A percentile compares a stretch with the other conserved stretches of the same genome.
Evolutionary conservation across 371 early-diverging fungal genomes (phyloP).

Genomic region (Rhizopus sp.): DNA sequence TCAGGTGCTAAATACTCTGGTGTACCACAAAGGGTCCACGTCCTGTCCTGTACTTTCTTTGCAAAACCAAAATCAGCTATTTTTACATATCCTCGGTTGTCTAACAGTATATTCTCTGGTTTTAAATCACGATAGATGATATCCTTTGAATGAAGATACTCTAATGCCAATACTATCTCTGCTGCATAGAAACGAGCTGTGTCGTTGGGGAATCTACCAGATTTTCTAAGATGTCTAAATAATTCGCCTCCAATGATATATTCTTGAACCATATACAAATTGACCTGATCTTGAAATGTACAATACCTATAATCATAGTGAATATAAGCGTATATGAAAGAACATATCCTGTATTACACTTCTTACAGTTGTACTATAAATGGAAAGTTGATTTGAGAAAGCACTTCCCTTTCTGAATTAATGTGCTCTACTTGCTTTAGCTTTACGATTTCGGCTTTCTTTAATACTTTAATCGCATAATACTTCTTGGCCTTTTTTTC

Average conservation of each 20-base stretch:
- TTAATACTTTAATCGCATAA: slow-evolving; percentile 94
- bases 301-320: slow-evolving; percentile 50
- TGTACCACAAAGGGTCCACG: slow-evolving; percentile 98
- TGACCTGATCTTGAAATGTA: slow-evolving; percentile 89
- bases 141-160: slow-evolving; percentile 90
- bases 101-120: slow-evolving; percentile 94
- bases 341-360: slow-evolving; percentile 38
- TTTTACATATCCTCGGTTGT: slow-evolving; percentile 92
- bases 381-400: slow-evolving; percentile 86
- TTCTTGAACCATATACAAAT: slow-evolving; percentile 95
- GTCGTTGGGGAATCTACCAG: slow-evolving; percentile 87
- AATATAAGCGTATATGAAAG: slow-evolving; percentile 54
- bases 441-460: slow-evolving; percentile 89
- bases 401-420: slow-evolving; percentile 92
- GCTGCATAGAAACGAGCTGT: slow-evolving; percentile 86
- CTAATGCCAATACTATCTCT: slow-evolving; percentile 79
- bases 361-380: slow-evolving; percentile 92
- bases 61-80: slow-evolving; percentile 99
- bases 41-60: slow-evolving; percentile 77
- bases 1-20: slow-evolving; percentile 99
- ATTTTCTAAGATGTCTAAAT: slow-evolving; percentile 92
- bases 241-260: slow-evolving; percentile 97
- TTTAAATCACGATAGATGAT: slow-evolving; percentile 96
- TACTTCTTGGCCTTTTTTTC: slow-evolving; percentile 59
- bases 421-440: slow-evolving; percentile 98